Base-by-base conservation (phyloP, 306 rosid species). In the Senna tora region DNA sequence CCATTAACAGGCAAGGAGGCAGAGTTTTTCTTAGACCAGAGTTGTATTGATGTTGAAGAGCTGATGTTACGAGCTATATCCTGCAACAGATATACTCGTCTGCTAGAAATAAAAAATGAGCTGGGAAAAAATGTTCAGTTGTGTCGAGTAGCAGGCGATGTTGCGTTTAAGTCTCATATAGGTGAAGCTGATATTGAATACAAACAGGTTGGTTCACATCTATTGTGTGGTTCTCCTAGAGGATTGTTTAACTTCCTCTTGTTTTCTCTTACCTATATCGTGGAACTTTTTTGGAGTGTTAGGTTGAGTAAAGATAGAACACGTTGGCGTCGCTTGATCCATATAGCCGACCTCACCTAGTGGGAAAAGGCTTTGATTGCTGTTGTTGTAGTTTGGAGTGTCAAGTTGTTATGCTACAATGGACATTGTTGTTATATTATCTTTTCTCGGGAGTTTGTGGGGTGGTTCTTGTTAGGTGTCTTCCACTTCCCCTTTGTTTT, bases 31-130 rank as follows among this genome's bases (percentile, higher is more conserved):
- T 85, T 95, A 81, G 96, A 91, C 72, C 96, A 86, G 84, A 88
- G 87, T 79, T 89, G 96, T 82, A 91, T 95, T 63, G 99, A 91
- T 76, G 99, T 91, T 72, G 99, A 95, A 86, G 76, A 88, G 73
- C 85, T 95, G 84, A 86, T 95, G 68, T 73, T 95, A 63, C 86
- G 90, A 80, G 97, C 97, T 69, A 91, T 95, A 76, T 85, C 84
- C 77, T 95, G 99, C 81, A 84, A 91, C 79, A 82, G 89, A 74
- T 95, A 95, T 78, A 91, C 99, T 32, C 91, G 96, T 46, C 88
- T 95, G 58, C 90, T 95, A 47, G 96, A 95, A 87, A 91, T 95
- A 82, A 91, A 94, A 77, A 95, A 86, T 54, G 97, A 91, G 70
- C 80, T 95, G 76, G 75, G 50, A 34, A 95, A 88, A 83, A 95